These are phyloP conservation scores for Sambucus nigra DNA, from an alignment of 129 eudicot species.

Conservation along the genomic window DNA sequence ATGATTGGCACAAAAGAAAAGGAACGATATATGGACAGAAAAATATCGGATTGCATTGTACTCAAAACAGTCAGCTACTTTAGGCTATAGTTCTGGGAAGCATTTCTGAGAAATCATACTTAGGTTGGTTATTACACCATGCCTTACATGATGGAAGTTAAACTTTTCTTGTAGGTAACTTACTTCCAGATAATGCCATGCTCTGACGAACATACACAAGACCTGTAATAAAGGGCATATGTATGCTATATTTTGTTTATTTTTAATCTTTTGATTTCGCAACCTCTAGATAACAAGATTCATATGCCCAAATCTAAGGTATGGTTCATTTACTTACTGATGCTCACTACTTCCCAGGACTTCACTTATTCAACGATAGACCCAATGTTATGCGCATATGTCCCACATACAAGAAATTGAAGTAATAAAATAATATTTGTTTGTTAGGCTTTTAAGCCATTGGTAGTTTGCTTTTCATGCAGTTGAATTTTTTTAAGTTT, in stretches of 20 bases:
- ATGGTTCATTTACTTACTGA: not conserved
- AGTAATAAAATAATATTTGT: too few species aligned
- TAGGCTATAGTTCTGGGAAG: too few species aligned
- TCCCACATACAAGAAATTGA: too few species aligned
- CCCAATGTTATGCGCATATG: not conserved
- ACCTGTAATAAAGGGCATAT: not conserved
- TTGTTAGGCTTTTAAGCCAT: too few species aligned
- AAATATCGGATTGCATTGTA: not conserved
- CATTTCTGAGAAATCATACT: not conserved
- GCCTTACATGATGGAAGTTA: not conserved
- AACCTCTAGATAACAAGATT: not conserved
- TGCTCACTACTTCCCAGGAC: not conserved
- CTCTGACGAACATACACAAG: not conserved
- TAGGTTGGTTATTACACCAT: not conserved
- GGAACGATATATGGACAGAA: not conserved
- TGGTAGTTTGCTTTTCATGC: too few species aligned
- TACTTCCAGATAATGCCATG: not conserved
- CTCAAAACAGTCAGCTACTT: not conserved
- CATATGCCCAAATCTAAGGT: not conserved
- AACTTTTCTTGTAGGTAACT: too few species aligned
- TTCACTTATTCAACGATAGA: not conserved
- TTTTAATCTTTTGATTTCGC: not conserved
- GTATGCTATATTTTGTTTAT: not conserved
- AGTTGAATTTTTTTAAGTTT: too few species aligned
- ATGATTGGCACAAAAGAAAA: slow-evolving; percentile 1